phyloP scores from a whole-genome alignment of 1,284 basidiomycete species.

The Xanthoconium separans region DNA sequence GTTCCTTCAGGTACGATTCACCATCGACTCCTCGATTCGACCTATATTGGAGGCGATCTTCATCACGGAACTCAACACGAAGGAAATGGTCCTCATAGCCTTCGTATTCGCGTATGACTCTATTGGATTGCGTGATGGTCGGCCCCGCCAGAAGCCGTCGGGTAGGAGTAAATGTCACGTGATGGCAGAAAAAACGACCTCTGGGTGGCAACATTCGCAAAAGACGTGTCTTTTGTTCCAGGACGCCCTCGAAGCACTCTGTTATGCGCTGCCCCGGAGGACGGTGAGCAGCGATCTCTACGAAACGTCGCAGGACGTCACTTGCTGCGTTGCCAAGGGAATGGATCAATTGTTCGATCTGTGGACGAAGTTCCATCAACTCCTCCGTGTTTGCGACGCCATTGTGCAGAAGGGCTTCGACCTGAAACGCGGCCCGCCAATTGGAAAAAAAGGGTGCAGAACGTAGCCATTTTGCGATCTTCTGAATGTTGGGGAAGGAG shows the following conservation, averaged over 20 bases:
- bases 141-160: constrained; percentile 70
- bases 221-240: constrained; percentile 27
- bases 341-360: constrained; percentile 42
- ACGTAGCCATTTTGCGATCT: constrained; percentile 43
- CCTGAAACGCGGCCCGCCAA: constrained; percentile 69
- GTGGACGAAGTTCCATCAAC: constrained; percentile 42
- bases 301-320: constrained; percentile 53
- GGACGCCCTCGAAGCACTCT: constrained; percentile 48
- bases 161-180: constrained; percentile 71
- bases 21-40: constrained; percentile 68
- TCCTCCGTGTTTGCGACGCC: constrained; percentile 57
- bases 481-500: constrained; percentile 7
- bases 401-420: constrained; percentile 65
- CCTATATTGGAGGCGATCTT: constrained; percentile 65
- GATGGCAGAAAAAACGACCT: constrained; percentile 52
- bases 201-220: constrained; percentile 18
- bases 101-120: constrained; percentile 58
- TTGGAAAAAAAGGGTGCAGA: constrained; percentile 35
- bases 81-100: constrained; percentile 64
- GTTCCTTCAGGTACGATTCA: constrained; percentile 50
- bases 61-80: constrained; percentile 77
- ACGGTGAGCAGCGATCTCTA: constrained; percentile 43
- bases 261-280: constrained; percentile 43
- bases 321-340: constrained; percentile 36
- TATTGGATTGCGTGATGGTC: constrained; percentile 64